A percentile compares a stretch with the other conserved stretches of the same genome.
Conservation (phyloP, 139 green algal species). For the Pleodorina starrii region DNA sequence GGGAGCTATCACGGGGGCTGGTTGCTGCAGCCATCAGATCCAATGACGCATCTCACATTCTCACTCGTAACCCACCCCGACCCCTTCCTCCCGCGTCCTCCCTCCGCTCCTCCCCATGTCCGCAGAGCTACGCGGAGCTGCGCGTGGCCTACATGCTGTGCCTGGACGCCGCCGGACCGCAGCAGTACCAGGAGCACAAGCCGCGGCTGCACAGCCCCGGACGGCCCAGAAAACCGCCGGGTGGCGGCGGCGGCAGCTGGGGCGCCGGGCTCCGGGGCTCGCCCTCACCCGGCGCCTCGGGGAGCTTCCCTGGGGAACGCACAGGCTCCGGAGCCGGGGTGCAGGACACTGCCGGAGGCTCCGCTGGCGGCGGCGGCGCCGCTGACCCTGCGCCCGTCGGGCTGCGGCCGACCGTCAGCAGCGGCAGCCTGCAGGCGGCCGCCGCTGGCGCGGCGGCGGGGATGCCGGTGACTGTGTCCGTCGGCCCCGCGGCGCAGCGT, state of each 20-base stretch:
- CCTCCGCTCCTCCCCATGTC: too few species aligned
- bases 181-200: conserved; percentile 23
- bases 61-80: too few species aligned
- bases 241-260: not conserved
- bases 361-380: not conserved
- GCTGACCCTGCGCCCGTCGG: too few species aligned
- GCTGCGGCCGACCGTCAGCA: not conserved
- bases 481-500: not conserved
- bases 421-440: not conserved
- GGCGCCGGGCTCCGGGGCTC: not conserved
- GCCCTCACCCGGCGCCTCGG: not conserved
- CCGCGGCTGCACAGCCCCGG: not conserved
- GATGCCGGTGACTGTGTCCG: not conserved
- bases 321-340: too few species aligned
- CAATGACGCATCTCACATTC: too few species aligned
- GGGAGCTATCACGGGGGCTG: too few species aligned
- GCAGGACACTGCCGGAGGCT: too few species aligned
- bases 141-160: conserved; percentile 45
- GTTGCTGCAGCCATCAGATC: too few species aligned
- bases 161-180: conserved; percentile 29
- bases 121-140: conserved; percentile 45
- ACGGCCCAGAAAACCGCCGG: not conserved
- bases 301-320: not conserved
- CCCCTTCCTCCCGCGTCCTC: too few species aligned
- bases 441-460: not conserved